A percentile compares a stretch with the other conserved stretches of the same genome.
Evolutionary conservation across 2,329 filamentous ascomycete genomes (phyloP).

Genomic region (Chrysosporium queenslandicum): DNA sequence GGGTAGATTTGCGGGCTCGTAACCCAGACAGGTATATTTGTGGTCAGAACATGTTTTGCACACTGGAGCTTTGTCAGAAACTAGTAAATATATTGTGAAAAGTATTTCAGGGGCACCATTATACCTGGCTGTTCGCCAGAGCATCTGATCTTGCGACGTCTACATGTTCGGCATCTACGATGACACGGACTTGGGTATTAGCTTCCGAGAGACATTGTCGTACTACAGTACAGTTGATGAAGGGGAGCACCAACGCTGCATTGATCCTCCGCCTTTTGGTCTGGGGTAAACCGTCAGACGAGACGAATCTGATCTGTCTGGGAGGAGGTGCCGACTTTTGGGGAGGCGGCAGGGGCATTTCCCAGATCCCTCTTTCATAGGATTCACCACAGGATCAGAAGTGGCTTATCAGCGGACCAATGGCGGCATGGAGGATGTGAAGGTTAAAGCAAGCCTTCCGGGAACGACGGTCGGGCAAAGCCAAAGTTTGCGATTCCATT

Average conservation of each 20-base stretch:
- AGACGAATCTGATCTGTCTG: constrained; percentile 62
- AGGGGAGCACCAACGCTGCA: constrained; percentile 54
- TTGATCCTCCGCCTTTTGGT: constrained; percentile 70
- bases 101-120: background rate
- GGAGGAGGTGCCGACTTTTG: constrained; percentile 22
- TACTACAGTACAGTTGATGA: background rate
- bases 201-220: background rate
- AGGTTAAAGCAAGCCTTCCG: background rate
- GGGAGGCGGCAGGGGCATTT: constrained; percentile 8
- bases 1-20: constrained; percentile 38
- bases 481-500: background rate
- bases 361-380: no score
- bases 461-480: background rate
- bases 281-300: constrained; percentile 70
- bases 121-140: constrained; percentile 59
- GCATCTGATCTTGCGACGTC: constrained; percentile 65
- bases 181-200: background rate
- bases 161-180: constrained; percentile 58
- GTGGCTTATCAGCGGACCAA: no score
- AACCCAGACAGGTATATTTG: constrained; percentile 59
- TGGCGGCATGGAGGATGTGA: no score
- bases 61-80: constrained; percentile 23
- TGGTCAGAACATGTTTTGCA: constrained; percentile 66
- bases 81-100: background rate
- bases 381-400: no score